phyloP scores from a whole-genome alignment of 352 stramenopile species.

The Aphanomyces cochlioides region DNA sequence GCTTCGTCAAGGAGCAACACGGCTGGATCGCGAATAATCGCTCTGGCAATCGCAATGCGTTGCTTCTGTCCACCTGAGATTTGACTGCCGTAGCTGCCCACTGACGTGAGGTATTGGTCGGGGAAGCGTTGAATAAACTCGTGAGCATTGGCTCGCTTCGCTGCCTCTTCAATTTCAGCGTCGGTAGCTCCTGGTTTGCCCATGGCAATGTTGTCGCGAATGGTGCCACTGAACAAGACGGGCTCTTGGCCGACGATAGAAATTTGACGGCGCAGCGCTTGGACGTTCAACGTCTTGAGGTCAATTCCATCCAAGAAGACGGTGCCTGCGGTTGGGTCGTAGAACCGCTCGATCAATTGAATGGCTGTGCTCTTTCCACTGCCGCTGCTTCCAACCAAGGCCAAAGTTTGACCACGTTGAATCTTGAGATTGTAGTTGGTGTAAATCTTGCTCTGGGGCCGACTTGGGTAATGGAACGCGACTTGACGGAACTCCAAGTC shows the following conservation, averaged over 20 bases:
- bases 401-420: slow-evolving; percentile 63
- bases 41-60: slow-evolving; percentile 89
- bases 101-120: slow-evolving; percentile 87
- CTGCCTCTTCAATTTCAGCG: slow-evolving; percentile 82
- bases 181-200: slow-evolving; percentile 41
- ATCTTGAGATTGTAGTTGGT: slow-evolving; percentile 64
- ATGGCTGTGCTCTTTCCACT: slow-evolving; percentile 86
- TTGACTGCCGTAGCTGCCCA: slow-evolving; percentile 89
- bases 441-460: slow-evolving; percentile 68
- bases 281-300: slow-evolving; percentile 60
- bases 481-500: slow-evolving; percentile 85
- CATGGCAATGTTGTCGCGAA: slow-evolving; percentile 64
- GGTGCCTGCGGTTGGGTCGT: slow-evolving; percentile 47
- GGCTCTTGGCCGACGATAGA: slow-evolving; percentile 51
- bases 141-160: slow-evolving; percentile 88
- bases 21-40: slow-evolving; percentile 82
- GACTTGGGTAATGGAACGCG: slow-evolving; percentile 85
- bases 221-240: slow-evolving; percentile 52
- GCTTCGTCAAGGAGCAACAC: slow-evolving; percentile 91
- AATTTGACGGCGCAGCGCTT: slow-evolving; percentile 51
- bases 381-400: slow-evolving; percentile 79
- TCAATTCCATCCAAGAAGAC: slow-evolving; percentile 76
- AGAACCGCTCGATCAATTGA: slow-evolving; percentile 78
- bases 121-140: slow-evolving; percentile 88
- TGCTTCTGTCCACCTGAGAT: slow-evolving; percentile 56